Evolutionary conservation across 1,139 yeast species (phyloP).

Genomic region (Zhuliangozyma blackwelliae): DNA sequence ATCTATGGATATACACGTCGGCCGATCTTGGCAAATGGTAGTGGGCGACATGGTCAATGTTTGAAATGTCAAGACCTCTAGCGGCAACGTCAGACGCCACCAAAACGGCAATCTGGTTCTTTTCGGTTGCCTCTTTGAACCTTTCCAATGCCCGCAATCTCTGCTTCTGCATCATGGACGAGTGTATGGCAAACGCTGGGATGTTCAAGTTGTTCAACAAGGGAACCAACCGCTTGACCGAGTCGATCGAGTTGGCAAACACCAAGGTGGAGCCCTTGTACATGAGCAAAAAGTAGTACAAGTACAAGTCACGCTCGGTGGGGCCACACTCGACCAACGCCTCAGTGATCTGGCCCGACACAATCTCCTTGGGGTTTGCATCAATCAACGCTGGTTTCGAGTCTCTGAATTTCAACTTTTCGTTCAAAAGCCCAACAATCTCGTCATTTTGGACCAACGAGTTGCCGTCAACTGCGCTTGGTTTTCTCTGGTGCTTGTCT

Average conservation of each 20-base stretch:
- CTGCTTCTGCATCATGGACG: conserved; percentile 93
- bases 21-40: conserved; percentile 95
- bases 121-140: conserved; percentile 53
- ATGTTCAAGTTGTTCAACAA: conserved; percentile 65
- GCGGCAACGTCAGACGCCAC: conserved; percentile 98
- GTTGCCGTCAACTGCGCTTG: conserved; percentile 12
- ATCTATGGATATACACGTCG: conserved; percentile 90
- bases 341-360: conserved; percentile 74
- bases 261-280: conserved; percentile 90
- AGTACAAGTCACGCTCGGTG: conserved; percentile 81
- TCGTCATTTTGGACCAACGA: conserved; percentile 49
- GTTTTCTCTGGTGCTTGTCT: conserved; percentile 19
- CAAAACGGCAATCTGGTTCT: conserved; percentile 59
- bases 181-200: conserved; percentile 79
- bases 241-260: conserved; percentile 90
- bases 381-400: conserved; percentile 65
- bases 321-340: conserved; percentile 91
- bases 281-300: conserved; percentile 80
- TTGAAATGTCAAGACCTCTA: conserved; percentile 91
- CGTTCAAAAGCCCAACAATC: conserved; percentile 51
- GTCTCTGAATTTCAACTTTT: conserved; percentile 57
- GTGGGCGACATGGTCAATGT: conserved; percentile 91
- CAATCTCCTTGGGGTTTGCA: conserved; percentile 80
- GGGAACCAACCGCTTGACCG: conserved; percentile 83
- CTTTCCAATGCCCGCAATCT: conserved; percentile 81